Conservation (phyloP, 2,329 filamentous ascomycete genomes). For the Aspergillus versicolor region DNA sequence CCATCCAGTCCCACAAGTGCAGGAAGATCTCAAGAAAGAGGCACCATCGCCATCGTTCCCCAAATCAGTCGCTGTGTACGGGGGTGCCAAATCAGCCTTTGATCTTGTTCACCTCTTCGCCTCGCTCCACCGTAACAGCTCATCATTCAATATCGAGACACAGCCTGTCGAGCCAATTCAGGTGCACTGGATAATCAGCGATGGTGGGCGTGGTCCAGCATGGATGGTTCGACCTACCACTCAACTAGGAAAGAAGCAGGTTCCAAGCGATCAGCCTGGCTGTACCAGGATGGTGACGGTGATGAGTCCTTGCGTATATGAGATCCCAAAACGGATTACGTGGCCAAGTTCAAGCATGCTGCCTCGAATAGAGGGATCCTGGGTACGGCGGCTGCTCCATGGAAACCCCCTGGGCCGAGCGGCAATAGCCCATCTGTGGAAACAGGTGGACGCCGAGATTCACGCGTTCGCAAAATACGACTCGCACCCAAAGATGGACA, state of each 20-base stretch:
- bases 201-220: slow-evolving; percentile 19
- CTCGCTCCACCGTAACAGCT: slow-evolving; percentile 20
- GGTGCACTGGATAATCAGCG: slow-evolving; percentile 26
- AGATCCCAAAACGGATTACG: slow-evolving; percentile 18
- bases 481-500: slow-evolving; percentile 19
- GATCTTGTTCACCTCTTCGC: slow-evolving; percentile 28
- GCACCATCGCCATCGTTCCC: background rate
- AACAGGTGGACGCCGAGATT: slow-evolving; percentile 16
- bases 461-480: slow-evolving; percentile 17
- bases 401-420: slow-evolving; percentile 23
- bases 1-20: slow-evolving; percentile 7
- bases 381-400: slow-evolving; percentile 20
- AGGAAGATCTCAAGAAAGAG: background rate
- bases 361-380: slow-evolving; percentile 21
- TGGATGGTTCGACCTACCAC: slow-evolving; percentile 26
- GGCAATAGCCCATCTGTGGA: slow-evolving; percentile 20
- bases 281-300: slow-evolving; percentile 22
- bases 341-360: background rate
- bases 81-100: slow-evolving; percentile 28
- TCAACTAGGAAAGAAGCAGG: slow-evolving; percentile 15
- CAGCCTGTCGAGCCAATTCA: slow-evolving; percentile 14
- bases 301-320: slow-evolving; percentile 19
- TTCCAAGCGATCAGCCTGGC: slow-evolving; percentile 24
- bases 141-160: slow-evolving; percentile 11
- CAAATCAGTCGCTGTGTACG: slow-evolving; percentile 22